A percentile compares a stretch with the other conserved stretches of the same genome.
These are phyloP conservation scores for Beauveria rudraprayagi DNA, from an alignment of 2,329 filamentous ascomycete genomes.

Conservation along the genomic window DNA sequence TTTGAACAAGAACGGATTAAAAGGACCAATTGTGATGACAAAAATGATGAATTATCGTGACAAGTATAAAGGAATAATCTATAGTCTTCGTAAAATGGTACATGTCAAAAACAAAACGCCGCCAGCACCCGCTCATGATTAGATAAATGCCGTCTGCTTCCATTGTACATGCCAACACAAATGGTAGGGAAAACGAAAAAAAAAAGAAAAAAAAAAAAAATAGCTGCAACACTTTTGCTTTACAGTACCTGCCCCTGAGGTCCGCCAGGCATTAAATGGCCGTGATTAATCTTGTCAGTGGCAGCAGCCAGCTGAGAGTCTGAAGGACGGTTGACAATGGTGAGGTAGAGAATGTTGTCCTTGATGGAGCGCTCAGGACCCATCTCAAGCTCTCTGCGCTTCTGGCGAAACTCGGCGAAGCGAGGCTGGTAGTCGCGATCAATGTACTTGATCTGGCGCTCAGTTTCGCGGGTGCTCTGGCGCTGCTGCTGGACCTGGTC, in stretches of 20 bases:
- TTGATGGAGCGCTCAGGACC: constrained; percentile 12
- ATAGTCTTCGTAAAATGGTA: neutral
- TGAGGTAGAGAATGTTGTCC: constrained; percentile 12
- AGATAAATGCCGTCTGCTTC: neutral
- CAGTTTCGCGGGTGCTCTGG: constrained; percentile 10
- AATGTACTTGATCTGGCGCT: constrained; percentile 11
- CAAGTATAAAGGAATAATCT: neutral
- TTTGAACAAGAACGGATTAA: neutral
- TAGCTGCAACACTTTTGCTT: neutral
- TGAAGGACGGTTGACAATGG: constrained; percentile 12
- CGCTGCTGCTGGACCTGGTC: constrained; percentile 9
- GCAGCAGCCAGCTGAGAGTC: constrained; percentile 12
- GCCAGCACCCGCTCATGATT: constrained; percentile 5
- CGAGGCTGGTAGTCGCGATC: constrained; percentile 12
- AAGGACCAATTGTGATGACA: neutral
- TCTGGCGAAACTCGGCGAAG: constrained; percentile 8
- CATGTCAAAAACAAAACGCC: neutral
- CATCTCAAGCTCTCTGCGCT: constrained; percentile 11
- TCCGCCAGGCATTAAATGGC: neutral
- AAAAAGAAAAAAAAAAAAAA: neutral
- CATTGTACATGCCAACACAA: neutral
- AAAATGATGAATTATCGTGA: neutral
- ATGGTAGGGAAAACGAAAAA: neutral
- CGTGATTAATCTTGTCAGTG: constrained; percentile 9
- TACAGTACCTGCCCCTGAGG: constrained; percentile 3